Evolutionary conservation across 192 early-diverging fungal species (phyloP), one percentile per base, ranked within the genome.

Genomic region (Podila epigama): DNA sequence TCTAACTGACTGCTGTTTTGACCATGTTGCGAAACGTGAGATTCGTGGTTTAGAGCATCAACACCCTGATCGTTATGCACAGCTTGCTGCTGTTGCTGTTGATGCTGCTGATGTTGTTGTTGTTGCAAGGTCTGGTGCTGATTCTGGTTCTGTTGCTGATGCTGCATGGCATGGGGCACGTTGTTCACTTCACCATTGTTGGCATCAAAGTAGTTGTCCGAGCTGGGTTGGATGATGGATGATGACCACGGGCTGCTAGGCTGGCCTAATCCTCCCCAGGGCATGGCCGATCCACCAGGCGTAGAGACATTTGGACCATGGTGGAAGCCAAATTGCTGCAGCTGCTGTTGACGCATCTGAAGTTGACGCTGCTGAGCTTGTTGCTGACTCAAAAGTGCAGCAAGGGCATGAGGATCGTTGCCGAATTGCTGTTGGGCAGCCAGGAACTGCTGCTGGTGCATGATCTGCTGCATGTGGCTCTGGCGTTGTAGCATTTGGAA

Each of bases 391-490:
- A 68, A 39, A 20, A 77, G 39, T 0, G 65, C 54, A 0, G 73
- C 65, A 7, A 77, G 61, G 9, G 73, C 73, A 58, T 77, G 73
- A 18, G 73, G 73, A 51, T 77, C 66, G 51, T 68, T 68, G 22
- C 73, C 73, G 54, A 77, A 68, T 36, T 77, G 73, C 31, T 68
- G 64, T 6, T 68, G 73, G 16, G 73, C 73, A 10, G 66, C 60
- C 73, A 77, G 68, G 33, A 77, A 77, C 56, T 77, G 73, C 39
- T 77, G 73, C 28, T 68, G 73, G 40, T 82, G 81, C 61, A 82
- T 32, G 16, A 79, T 68, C 3, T 67, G 44, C 51, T 77, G 73
- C 73, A 77, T 77, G 48, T 77, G 73, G 13, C 55, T 52, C 50
- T 77, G 66, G 3, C 66, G 73, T 32, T 77, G 73, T 20, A 77